Evolutionary conservation across 2,329 filamentous ascomycete species (phyloP), one percentile per base, ranked within the genome.

Genomic region (Paecilomyces dactylethromorphus): DNA sequence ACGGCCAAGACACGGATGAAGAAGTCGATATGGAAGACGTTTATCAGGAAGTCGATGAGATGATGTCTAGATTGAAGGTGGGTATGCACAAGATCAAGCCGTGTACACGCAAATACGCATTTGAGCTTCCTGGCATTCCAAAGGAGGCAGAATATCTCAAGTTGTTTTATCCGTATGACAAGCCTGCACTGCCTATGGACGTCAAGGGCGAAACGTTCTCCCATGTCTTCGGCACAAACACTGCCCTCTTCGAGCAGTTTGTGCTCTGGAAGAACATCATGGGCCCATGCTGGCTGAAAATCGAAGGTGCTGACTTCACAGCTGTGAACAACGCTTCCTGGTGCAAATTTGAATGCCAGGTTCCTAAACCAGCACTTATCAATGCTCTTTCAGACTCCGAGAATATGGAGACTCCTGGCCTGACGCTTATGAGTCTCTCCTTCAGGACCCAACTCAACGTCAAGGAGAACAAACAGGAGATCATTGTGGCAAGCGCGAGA

Each of bases 241-340:
- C 94, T 0, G 87, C 91, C 1, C 81, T 99, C 0, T 99, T 99
- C 67, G 94, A 99, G 75, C 94, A 99, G 67, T 99, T 99, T 70
- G 94, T 99, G 21, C 82, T 99, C 4, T 97, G 92, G 90, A 97
- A 97, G 78, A 96, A 96, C 70, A 90, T 99, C 66, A 99, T 97
- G 93, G 94, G 94, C 1, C 94, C 94, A 31, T 97, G 94, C 73
- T 99, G 94, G 94, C 83, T 99, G 53, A 92, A 88, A 70, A 94
- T 99, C 58, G 84, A 92, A 64, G 88, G 89, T 64, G 90, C 90
- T 31, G 87, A 97, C 72, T 97, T 96, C 71, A 83, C 84, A 18
- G 81, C 89, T 5, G 82, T 97, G 65, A 93, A 91, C 74, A 97
- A 97, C 67, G 90, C 92, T 11, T 99, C 94, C 0, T 94, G 95